Percentiles rank a stretch among this genome's conserved stretches.
Evolutionary conservation across 2,329 filamentous ascomycete genomes (phyloP).

Genomic region (Aspergillus aculeatus): DNA sequence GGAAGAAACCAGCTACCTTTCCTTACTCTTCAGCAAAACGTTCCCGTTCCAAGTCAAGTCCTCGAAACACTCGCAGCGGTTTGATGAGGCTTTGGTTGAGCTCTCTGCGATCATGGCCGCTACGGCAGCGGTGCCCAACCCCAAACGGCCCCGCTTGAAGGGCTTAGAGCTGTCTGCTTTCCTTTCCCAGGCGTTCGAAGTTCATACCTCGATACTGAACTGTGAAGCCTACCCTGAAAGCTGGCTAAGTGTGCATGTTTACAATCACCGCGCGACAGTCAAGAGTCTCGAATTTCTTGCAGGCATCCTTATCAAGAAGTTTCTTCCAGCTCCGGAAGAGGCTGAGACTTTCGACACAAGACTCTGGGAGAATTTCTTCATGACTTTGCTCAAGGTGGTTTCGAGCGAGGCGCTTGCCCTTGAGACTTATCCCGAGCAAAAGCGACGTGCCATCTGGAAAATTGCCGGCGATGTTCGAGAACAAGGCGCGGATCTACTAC

Average conservation of each 20-base stretch:
- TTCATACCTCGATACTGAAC: conserved; percentile 83
- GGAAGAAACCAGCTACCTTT: conserved; percentile 61
- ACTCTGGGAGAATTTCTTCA: conserved; percentile 91
- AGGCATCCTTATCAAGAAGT: conserved; percentile 74
- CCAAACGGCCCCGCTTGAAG: conserved; percentile 74
- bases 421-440: conserved; percentile 96
- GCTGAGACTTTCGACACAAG: conserved; percentile 90
- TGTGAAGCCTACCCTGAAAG: conserved; percentile 84
- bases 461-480: conserved; percentile 96
- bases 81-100: conserved; percentile 86
- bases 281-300: conserved; percentile 79
- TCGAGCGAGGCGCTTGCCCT: conserved; percentile 84
- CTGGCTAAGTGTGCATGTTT: conserved; percentile 93
- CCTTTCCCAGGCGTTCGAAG: conserved; percentile 74
- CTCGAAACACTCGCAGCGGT: conserved; percentile 60
- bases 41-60: conserved; percentile 83
- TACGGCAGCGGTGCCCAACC: conserved; percentile 69
- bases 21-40: conserved; percentile 81
- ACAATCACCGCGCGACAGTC: conserved; percentile 88
- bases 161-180: conserved; percentile 73
- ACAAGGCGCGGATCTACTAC: conserved; percentile 80
- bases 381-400: conserved; percentile 81
- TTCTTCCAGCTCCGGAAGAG: conserved; percentile 85
- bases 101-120: conserved; percentile 84
- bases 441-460: conserved; percentile 94